Conservation (phyloP, 2,329 filamentous ascomycete species). For the Ceratocystis cacaofunesta region DNA sequence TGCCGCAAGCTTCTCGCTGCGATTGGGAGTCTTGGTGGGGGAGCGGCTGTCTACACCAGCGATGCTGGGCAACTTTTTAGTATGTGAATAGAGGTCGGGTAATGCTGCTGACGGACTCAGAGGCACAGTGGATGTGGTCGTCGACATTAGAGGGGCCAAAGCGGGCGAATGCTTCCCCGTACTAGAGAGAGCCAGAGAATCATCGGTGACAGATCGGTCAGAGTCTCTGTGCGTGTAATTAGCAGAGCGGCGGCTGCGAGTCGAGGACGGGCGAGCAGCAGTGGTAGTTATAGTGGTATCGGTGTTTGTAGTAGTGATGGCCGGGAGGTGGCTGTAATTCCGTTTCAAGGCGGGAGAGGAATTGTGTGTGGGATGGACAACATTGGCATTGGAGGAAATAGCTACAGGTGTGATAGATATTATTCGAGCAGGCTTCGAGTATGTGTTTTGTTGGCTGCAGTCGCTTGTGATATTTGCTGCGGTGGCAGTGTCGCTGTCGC, state of each 20-base stretch:
- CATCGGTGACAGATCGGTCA: conserved; percentile 3
- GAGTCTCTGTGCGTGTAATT: conserved; percentile 6
- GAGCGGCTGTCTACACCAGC: background rate
- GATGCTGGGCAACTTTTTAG: conserved; percentile 20
- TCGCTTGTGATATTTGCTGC: background rate
- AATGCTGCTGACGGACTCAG: background rate
- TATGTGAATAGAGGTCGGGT: conserved; percentile 21
- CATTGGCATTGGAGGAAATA: background rate
- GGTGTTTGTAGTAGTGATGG: background rate
- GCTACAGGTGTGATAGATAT: background rate
- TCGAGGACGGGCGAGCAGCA: conserved; percentile 21
- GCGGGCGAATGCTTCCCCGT: conserved; percentile 18
- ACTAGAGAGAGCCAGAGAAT: conserved; percentile 12
- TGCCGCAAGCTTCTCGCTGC: conserved; percentile 25
- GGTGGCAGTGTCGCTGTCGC: background rate
- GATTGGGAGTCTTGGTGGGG: conserved; percentile 18
- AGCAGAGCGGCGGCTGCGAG: conserved; percentile 20
- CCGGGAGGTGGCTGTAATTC: background rate
- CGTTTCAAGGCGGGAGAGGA: background rate
- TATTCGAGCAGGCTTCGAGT: background rate
- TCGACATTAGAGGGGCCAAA: conserved; percentile 9
- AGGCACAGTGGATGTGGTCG: background rate
- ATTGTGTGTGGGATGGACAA: background rate
- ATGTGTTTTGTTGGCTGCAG: background rate
- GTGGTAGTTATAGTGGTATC: background rate